phyloP scores from a whole-genome alignment of 2,329 filamentous ascomycete genomes.

The Fusarium protoensiforme region DNA sequence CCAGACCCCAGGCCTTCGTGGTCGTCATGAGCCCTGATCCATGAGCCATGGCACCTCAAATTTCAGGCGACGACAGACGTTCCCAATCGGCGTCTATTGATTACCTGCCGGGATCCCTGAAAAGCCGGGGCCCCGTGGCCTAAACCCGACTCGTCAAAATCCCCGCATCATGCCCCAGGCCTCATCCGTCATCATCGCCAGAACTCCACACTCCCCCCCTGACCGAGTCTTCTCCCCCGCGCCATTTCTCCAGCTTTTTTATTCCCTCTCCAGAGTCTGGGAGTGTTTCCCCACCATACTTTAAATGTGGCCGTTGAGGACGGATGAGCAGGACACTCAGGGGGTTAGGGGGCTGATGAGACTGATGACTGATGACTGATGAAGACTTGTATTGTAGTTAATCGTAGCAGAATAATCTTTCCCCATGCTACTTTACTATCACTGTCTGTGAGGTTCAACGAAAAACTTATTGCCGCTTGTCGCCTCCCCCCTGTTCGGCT shows the following conservation, averaged over 20 bases:
- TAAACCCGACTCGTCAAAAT: neutral
- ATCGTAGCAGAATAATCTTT: neutral
- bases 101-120: neutral
- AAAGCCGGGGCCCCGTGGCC: neutral
- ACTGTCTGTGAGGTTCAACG: neutral
- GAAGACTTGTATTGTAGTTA: neutral
- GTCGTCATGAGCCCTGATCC: neutral
- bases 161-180: neutral
- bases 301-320: neutral
- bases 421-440: neutral
- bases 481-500: neutral
- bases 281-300: neutral
- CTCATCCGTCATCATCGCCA: neutral
- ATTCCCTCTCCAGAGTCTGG: neutral
- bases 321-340: neutral
- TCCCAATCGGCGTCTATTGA: neutral
- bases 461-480: neutral
- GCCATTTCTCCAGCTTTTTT: neutral
- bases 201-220: neutral
- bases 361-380: neutral
- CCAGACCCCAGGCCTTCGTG: neutral
- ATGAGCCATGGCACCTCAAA: slow-evolving; percentile 4
- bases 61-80: neutral
- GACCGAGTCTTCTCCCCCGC: neutral
- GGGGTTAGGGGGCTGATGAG: neutral